Percentiles rank a stretch among this genome's conserved stretches.
Conservation (phyloP, 805 yeast genomes). For the Candida ficus region DNA sequence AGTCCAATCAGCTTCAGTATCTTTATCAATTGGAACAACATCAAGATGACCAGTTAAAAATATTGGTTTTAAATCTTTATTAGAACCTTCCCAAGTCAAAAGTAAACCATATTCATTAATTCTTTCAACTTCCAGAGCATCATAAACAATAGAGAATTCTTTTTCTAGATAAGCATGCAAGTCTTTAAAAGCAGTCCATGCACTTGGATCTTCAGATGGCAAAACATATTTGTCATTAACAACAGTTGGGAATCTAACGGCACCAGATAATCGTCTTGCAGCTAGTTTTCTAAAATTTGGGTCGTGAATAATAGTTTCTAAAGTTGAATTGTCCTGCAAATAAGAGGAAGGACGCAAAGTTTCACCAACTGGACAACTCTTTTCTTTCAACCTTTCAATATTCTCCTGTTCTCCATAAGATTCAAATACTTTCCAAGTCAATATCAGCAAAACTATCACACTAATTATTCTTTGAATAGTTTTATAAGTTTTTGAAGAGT, state of each 20-base stretch:
- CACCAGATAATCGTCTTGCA: slow-evolving; percentile 38
- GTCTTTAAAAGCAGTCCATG: slow-evolving; percentile 17
- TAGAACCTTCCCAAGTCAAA: slow-evolving; percentile 56
- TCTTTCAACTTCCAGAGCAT: slow-evolving; percentile 42
- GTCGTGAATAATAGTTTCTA: slow-evolving; percentile 31
- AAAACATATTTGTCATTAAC: slow-evolving; percentile 40
- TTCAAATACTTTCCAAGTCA: not conserved
- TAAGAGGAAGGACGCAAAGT: slow-evolving; percentile 25
- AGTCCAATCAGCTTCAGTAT: slow-evolving; percentile 54
- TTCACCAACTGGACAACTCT: slow-evolving; percentile 20
- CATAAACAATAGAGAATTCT: slow-evolving; percentile 50
- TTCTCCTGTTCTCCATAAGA: not conserved
- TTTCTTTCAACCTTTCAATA: not conserved
- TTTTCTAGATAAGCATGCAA: slow-evolving; percentile 50
- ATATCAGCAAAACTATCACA: not conserved
- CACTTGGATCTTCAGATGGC: slow-evolving; percentile 31
- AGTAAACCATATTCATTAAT: slow-evolving; percentile 63
- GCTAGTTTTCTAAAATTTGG: slow-evolving; percentile 31
- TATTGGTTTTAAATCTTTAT: slow-evolving; percentile 50
- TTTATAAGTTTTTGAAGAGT: no score
- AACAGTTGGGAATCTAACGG: slow-evolving; percentile 49
- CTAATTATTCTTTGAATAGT: no score
- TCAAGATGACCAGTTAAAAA: slow-evolving; percentile 76
- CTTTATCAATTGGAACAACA: slow-evolving; percentile 68
- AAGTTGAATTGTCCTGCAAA: slow-evolving; percentile 27